phyloP scores from a whole-genome alignment of 1,284 basidiomycete species.

The Fomitiporia mediterranea region DNA sequence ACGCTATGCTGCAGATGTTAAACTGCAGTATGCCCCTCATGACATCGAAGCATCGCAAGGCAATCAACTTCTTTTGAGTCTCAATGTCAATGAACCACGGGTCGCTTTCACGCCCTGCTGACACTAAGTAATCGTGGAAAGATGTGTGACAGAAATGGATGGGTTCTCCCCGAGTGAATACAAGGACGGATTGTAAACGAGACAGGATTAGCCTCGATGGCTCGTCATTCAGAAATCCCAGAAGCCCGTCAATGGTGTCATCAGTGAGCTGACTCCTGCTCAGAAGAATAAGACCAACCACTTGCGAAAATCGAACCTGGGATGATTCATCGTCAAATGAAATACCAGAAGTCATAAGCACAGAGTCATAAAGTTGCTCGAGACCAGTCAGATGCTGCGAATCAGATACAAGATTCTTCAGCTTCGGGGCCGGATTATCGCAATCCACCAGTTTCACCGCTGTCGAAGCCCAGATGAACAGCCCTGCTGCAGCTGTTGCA shows the following conservation, averaged over 20 bases:
- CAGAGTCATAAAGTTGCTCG: neutral
- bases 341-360: neutral
- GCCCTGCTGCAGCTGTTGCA: slow-evolving; percentile 24
- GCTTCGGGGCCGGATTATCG: neutral
- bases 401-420: neutral
- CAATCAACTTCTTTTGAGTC: neutral
- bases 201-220: too few relatives aligned
- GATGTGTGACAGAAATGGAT: neutral
- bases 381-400: neutral
- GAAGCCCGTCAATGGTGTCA: neutral
- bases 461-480: too few relatives aligned
- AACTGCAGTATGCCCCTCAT: neutral
- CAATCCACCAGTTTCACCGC: slow-evolving; percentile 23
- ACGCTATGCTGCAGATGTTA: slow-evolving; percentile 8
- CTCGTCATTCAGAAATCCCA: neutral
- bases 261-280: neutral
- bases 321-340: neutral
- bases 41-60: too few relatives aligned
- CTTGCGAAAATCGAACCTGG: neutral
- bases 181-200: too few relatives aligned
- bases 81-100: neutral
- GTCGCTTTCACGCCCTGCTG: neutral
- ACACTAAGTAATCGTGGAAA: neutral
- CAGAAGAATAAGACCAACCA: neutral
- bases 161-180: neutral